Evolutionary conservation across 495 filamentous ascomycete species (phyloP).

Genomic region (Parathielavia appendiculata): DNA sequence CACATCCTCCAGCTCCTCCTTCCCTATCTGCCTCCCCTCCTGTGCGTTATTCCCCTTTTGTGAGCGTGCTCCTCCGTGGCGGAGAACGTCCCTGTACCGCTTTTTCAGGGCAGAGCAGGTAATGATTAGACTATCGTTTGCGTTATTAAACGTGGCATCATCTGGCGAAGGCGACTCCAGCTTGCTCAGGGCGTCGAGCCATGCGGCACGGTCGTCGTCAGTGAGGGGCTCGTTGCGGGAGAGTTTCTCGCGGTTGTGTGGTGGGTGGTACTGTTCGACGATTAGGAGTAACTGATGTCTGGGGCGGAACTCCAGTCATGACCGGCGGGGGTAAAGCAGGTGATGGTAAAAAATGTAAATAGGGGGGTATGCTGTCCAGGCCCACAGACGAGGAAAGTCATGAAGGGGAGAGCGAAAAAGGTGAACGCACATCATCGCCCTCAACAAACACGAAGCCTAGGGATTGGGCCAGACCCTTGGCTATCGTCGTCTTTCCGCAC

Average conservation of each 20-base stretch:
- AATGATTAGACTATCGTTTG: slow-evolving; percentile 10
- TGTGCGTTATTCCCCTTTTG: neutral
- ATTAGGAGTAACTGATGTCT: too few species aligned
- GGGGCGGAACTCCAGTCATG: too few species aligned
- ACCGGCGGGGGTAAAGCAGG: too few species aligned
- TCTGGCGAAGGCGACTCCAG: slow-evolving; percentile 13
- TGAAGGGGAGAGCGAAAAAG: too few species aligned
- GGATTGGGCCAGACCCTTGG: slow-evolving; percentile 25
- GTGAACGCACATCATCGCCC: slow-evolving; percentile 44
- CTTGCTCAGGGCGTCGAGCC: slow-evolving; percentile 24
- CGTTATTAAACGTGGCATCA: too few species aligned
- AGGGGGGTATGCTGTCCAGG: too few species aligned
- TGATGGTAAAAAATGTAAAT: too few species aligned
- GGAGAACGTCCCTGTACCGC: slow-evolving; percentile 25
- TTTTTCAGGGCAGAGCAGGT: slow-evolving; percentile 27
- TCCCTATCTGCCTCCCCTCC: neutral
- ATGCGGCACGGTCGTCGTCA: slow-evolving; percentile 27
- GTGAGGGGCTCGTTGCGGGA: slow-evolving; percentile 19
- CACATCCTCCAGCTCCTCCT: too few species aligned
- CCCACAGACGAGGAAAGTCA: too few species aligned
- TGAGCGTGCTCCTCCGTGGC: slow-evolving; percentile 9
- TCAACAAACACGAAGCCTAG: slow-evolving; percentile 39
- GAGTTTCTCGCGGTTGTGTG: slow-evolving; percentile 29
- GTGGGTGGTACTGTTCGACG: slow-evolving; percentile 25
- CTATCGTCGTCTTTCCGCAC: slow-evolving; percentile 31